Percentiles rank a stretch among this genome's conserved stretches.
These are phyloP conservation scores for Calonectria pauciramosa DNA, from an alignment of 2,329 filamentous ascomycete species.

Conservation along the genomic window DNA sequence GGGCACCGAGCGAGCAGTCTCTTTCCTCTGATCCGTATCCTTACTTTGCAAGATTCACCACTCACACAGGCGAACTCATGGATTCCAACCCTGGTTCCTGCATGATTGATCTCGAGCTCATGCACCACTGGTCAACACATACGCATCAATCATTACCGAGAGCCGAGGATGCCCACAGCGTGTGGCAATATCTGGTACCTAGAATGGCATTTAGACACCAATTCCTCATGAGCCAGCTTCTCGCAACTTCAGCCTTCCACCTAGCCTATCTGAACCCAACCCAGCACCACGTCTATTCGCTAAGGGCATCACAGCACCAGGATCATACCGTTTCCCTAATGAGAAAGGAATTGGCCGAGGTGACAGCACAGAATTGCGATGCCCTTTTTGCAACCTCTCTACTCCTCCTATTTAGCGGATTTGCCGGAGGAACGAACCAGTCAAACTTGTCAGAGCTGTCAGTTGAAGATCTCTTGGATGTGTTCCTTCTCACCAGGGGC, in stretches of 20 bases:
- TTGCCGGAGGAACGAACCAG: neutral
- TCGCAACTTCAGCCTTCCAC: neutral
- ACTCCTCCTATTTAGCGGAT: neutral
- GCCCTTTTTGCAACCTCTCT: neutral
- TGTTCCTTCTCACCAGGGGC: neutral
- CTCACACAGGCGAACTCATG: neutral
- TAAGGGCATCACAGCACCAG: neutral
- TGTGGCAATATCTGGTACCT: neutral
- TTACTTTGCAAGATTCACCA: neutral
- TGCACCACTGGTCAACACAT: constrained; percentile 2
- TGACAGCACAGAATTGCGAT: neutral
- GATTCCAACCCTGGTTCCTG: neutral
- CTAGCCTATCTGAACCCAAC: neutral
- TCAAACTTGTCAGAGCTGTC: neutral
- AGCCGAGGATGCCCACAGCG: neutral
- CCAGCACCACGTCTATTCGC: neutral
- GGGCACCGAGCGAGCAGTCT: neutral
- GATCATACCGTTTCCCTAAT: neutral
- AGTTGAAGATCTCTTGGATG: neutral
- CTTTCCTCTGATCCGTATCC: neutral
- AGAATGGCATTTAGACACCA: neutral
- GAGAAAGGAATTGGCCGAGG: neutral
- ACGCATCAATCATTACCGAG: neutral
- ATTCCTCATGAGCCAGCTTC: neutral
- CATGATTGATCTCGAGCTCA: constrained; percentile 3